These are phyloP conservation scores for Lachancea nothofagi DNA, from an alignment of 805 yeast species.

Conservation along the genomic window DNA sequence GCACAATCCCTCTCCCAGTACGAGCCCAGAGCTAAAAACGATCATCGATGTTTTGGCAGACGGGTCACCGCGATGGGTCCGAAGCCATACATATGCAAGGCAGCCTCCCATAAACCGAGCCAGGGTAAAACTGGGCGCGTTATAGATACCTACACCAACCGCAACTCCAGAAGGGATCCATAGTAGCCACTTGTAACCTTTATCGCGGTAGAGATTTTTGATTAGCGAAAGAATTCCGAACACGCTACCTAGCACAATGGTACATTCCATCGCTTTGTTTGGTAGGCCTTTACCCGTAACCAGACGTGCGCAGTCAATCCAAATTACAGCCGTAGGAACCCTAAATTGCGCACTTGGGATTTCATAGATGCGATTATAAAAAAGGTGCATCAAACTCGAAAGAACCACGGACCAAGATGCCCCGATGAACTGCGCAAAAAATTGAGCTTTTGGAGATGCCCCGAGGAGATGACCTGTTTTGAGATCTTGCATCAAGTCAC, in stretches of 20 bases:
- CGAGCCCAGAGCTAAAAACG: slow-evolving; percentile 85
- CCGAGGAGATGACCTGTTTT: slow-evolving; percentile 90
- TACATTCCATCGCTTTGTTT: slow-evolving; percentile 58
- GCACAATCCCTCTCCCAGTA: slow-evolving; percentile 88
- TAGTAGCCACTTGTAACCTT: slow-evolving; percentile 35
- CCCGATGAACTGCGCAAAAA: slow-evolving; percentile 83
- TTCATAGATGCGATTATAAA: slow-evolving; percentile 75
- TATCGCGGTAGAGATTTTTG: slow-evolving; percentile 49
- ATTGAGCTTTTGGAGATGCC: slow-evolving; percentile 90
- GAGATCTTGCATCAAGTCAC: slow-evolving; percentile 94
- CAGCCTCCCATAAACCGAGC: slow-evolving; percentile 92
- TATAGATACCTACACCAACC: slow-evolving; percentile 94
- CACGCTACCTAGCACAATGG: slow-evolving; percentile 54
- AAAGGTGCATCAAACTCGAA: slow-evolving; percentile 74
- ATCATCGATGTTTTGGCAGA: slow-evolving; percentile 67
- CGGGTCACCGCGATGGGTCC: slow-evolving; percentile 33
- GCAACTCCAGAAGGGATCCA: slow-evolving; percentile 93
- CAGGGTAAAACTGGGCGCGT: slow-evolving; percentile 86
- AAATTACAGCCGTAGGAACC: slow-evolving; percentile 90
- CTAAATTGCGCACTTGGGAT: slow-evolving; percentile 80
- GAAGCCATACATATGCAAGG: slow-evolving; percentile 54
- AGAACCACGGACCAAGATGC: slow-evolving; percentile 76
- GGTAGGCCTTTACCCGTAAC: slow-evolving; percentile 92
- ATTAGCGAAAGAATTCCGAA: slow-evolving; percentile 67
- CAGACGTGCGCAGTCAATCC: slow-evolving; percentile 93